Percentiles rank a stretch among this genome's conserved stretches.
phyloP scores from a whole-genome alignment of 192 early-diverging fungal genomes.

The Coemansia sp. region DNA sequence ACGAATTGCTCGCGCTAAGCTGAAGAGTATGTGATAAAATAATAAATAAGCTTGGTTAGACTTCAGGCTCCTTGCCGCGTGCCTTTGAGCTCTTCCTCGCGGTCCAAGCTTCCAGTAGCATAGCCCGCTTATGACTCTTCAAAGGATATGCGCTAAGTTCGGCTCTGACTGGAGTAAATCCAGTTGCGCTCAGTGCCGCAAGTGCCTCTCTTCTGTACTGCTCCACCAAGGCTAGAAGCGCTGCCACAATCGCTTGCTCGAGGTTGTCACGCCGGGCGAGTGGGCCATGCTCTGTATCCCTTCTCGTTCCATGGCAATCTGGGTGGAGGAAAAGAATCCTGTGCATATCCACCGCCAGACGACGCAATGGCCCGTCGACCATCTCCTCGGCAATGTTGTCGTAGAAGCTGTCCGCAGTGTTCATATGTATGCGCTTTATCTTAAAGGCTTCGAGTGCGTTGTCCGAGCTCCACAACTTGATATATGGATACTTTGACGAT shows the following conservation, averaged over 20 bases:
- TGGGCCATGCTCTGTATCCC: neutral
- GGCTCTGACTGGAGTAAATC: neutral
- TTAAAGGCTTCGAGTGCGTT: too few species aligned
- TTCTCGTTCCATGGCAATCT: too few species aligned
- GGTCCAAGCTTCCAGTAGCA: too few species aligned
- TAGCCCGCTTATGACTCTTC: too few species aligned
- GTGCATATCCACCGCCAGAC: neutral
- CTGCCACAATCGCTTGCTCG: neutral
- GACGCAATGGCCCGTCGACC: neutral
- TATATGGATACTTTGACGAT: neutral
- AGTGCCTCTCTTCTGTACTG: neutral
- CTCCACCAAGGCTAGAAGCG: neutral
- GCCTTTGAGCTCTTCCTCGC: too few species aligned
- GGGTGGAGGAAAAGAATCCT: neutral
- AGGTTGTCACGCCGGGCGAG: neutral
- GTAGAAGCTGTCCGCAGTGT: neutral
- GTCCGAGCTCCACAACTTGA: neutral
- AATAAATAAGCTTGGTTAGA: neutral
- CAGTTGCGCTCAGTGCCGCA: neutral
- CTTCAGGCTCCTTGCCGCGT: too few species aligned
- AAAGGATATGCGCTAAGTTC: too few species aligned
- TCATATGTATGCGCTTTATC: neutral
- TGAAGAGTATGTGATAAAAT: neutral
- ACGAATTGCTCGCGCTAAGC: neutral
- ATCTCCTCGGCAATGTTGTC: neutral